Conservation (phyloP, 345 rosid genomes). For the Eucalyptus polyanthemos region DNA sequence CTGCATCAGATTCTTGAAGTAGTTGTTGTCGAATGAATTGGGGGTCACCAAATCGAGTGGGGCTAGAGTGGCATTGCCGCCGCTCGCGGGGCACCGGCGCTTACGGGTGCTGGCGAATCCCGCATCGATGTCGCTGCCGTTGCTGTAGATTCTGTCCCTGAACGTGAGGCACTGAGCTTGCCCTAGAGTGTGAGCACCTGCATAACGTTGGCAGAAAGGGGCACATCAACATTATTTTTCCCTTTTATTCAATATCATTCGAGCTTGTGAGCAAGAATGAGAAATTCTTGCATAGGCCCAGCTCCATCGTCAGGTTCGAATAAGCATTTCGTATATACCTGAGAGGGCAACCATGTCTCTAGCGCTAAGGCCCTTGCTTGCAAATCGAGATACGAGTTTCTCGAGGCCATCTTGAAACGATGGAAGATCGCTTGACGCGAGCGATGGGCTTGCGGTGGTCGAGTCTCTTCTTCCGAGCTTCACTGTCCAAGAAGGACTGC, state of each 20-base stretch:
- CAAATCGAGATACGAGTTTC: slow-evolving; percentile 20
- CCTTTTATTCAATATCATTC: neutral
- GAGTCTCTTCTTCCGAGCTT: slow-evolving; percentile 33
- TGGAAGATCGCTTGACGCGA: slow-evolving; percentile 31
- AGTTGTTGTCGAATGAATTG: slow-evolving; percentile 37
- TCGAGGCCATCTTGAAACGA: slow-evolving; percentile 13
- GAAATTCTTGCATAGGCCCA: neutral
- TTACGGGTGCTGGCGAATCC: slow-evolving; percentile 31
- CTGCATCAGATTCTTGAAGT: slow-evolving; percentile 34
- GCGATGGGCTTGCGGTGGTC: slow-evolving; percentile 9
- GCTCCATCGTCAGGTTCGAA: neutral
- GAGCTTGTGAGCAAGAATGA: neutral
- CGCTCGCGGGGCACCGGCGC: slow-evolving; percentile 14
- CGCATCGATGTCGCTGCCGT: slow-evolving; percentile 24
- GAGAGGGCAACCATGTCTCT: slow-evolving; percentile 57
- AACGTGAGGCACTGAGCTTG: slow-evolving; percentile 40
- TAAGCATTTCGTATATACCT: neutral
- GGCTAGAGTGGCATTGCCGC: slow-evolving; percentile 12
- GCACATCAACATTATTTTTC: neutral
- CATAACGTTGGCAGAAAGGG: neutral
- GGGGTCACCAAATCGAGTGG: slow-evolving; percentile 43
- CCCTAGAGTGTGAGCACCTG: slow-evolving; percentile 51
- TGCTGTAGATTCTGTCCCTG: slow-evolving; percentile 29
- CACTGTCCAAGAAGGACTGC: slow-evolving; percentile 35
- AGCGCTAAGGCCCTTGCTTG: slow-evolving; percentile 29